Conservation (phyloP, 495 filamentous ascomycete genomes). For the Articulospora tetracladia region DNA sequence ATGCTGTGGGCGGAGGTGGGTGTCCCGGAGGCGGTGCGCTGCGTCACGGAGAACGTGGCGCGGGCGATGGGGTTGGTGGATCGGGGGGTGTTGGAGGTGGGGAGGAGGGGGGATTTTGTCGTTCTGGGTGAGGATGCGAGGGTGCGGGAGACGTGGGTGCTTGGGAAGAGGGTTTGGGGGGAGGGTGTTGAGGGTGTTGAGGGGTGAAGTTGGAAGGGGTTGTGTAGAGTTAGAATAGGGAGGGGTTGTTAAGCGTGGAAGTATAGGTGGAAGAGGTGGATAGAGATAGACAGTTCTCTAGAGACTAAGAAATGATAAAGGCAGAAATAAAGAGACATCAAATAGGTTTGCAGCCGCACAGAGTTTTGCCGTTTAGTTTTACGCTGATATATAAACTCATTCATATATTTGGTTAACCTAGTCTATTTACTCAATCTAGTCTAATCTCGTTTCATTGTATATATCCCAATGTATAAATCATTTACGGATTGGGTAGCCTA, state of each 20-base stretch:
- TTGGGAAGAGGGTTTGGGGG: slow-evolving; percentile 27
- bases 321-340: too few species aligned
- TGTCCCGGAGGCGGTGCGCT: slow-evolving; percentile 40
- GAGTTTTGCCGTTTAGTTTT: too few species aligned
- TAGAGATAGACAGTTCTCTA: not conserved
- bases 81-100: slow-evolving; percentile 36
- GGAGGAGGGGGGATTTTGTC: slow-evolving; percentile 43
- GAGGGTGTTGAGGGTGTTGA: not conserved
- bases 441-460: too few species aligned
- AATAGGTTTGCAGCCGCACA: too few species aligned
- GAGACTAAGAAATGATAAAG: not conserved
- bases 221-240: not conserved
- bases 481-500: too few species aligned
- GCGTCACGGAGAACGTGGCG: slow-evolving; percentile 45
- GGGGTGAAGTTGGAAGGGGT: not conserved
- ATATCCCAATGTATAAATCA: too few species aligned
- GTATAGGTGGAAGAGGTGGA: not conserved
- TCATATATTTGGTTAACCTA: too few species aligned
- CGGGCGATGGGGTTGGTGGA: slow-evolving; percentile 38
- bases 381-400: too few species aligned
- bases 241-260: not conserved
- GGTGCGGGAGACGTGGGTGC: slow-evolving; percentile 46
- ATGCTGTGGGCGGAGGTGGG: slow-evolving; percentile 38
- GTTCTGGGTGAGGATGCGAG: slow-evolving; percentile 37
- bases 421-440: too few species aligned